phyloP scores from a whole-genome alignment of 805 yeast species.

The Allodekkera sacchari region DNA sequence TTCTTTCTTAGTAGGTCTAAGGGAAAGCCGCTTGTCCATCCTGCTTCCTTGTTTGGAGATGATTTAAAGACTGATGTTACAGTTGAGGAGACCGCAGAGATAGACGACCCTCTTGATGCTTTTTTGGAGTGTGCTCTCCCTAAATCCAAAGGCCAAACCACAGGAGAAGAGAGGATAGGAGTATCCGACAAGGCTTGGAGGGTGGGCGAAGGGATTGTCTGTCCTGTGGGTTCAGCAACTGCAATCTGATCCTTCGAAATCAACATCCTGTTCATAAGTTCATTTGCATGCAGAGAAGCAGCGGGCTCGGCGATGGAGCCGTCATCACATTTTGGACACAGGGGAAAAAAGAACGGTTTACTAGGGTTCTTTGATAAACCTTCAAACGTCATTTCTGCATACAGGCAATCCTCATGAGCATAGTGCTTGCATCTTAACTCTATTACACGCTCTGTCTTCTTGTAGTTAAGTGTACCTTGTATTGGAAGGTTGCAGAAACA shows the following conservation, averaged over 20 bases:
- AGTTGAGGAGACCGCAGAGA: constrained; percentile 26
- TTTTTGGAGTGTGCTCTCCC: constrained; percentile 16
- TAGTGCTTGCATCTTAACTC: constrained; percentile 47
- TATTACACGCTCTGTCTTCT: constrained; percentile 34
- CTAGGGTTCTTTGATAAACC: constrained; percentile 3
- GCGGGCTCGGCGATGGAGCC: constrained; percentile 16
- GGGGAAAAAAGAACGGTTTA: constrained; percentile 15
- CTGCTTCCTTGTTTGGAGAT: constrained; percentile 1
- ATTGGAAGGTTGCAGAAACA: constrained; percentile 44
- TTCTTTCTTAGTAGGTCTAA: constrained; percentile 13
- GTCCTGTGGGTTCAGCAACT: no score
- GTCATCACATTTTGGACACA: constrained; percentile 17
- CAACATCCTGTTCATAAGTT: constrained; percentile 13
- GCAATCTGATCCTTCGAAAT: background rate
- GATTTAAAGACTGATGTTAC: constrained; percentile 15
- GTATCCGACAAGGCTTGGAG: no score
- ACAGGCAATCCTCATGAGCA: constrained; percentile 52
- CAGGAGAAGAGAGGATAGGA: no score
- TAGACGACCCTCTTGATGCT: constrained; percentile 27
- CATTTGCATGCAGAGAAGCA: constrained; percentile 10
- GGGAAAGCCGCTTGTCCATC: constrained; percentile 12
- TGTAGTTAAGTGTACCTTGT: constrained; percentile 31
- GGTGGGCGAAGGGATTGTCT: no score
- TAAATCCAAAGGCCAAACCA: no score
- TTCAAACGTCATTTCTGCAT: constrained; percentile 28